Conservation (phyloP, 1,284 basidiomycete genomes). For the Ceratobasidium sp. region DNA sequence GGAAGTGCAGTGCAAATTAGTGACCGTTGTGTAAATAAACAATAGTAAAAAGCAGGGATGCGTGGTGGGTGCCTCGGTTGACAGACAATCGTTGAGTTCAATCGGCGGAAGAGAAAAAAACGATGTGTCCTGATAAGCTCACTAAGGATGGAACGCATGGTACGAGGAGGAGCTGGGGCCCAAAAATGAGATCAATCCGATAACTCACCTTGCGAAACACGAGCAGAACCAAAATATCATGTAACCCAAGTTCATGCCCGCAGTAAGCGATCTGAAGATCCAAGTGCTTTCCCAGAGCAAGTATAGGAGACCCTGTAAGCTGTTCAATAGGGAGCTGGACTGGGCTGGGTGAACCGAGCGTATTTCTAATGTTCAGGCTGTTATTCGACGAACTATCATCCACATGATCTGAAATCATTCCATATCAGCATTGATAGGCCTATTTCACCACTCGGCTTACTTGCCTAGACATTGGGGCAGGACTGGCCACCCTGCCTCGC, state of each 20-base stretch:
- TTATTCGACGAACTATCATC: slow-evolving; percentile 39
- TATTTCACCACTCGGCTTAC: neutral
- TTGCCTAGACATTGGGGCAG: slow-evolving; percentile 32
- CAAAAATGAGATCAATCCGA: slow-evolving; percentile 36
- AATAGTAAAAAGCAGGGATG: neutral
- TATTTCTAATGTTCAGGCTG: slow-evolving; percentile 52
- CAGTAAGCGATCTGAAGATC: slow-evolving; percentile 62
- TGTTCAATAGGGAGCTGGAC: slow-evolving; percentile 54
- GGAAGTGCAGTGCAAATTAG: slow-evolving; percentile 5
- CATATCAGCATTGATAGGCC: slow-evolving; percentile 3
- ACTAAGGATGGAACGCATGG: slow-evolving; percentile 23
- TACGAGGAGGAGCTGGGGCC: slow-evolving; percentile 1
- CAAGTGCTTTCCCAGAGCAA: slow-evolving; percentile 58
- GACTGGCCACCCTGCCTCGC: slow-evolving; percentile 36
- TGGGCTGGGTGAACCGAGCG: slow-evolving; percentile 58
- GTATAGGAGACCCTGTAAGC: slow-evolving; percentile 48
- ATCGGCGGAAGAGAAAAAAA: neutral
- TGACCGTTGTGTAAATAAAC: neutral
- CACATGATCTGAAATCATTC: slow-evolving; percentile 22
- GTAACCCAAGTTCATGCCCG: slow-evolving; percentile 56
- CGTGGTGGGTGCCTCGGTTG: neutral
- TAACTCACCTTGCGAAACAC: slow-evolving; percentile 70
- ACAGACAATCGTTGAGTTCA: neutral
- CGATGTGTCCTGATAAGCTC: slow-evolving; percentile 10
- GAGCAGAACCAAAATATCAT: slow-evolving; percentile 65